A percentile compares a stretch with the other conserved stretches of the same genome.
Evolutionary conservation across 805 yeast species (phyloP).

Genomic region (Metschnikowia lunata): DNA sequence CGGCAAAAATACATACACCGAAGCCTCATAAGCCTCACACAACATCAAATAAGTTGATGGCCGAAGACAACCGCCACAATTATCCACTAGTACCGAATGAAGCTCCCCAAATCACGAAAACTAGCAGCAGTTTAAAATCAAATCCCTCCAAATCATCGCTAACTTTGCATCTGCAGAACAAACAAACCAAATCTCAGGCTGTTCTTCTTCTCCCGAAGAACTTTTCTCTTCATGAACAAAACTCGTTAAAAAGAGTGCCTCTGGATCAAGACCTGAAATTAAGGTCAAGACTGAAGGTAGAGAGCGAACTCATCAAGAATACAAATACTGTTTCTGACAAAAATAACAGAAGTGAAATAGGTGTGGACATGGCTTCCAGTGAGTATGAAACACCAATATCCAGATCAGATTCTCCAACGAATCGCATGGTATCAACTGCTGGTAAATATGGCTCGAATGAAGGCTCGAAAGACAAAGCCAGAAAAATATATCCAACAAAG

Average conservation of each 20-base stretch:
- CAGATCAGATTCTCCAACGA: too few species aligned
- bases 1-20: slow-evolving; percentile 27
- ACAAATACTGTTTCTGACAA: background rate
- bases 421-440: background rate
- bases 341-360: too few species aligned
- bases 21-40: slow-evolving; percentile 28
- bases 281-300: background rate
- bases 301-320: background rate
- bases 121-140: slow-evolving; percentile 20
- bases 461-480: background rate
- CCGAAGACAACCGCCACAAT: background rate
- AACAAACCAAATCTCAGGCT: slow-evolving; percentile 33
- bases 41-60: slow-evolving; percentile 6
- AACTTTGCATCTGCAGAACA: slow-evolving; percentile 9
- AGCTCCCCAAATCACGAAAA: too few species aligned
- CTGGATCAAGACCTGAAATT: slow-evolving; percentile 15
- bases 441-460: background rate
- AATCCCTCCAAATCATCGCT: slow-evolving; percentile 29
- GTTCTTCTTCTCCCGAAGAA: slow-evolving; percentile 49
- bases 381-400: too few species aligned
- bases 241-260: slow-evolving; percentile 18
- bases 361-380: too few species aligned
- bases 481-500: background rate
- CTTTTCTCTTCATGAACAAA: slow-evolving; percentile 30
- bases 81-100: too few species aligned